Evolutionary conservation across 495 filamentous ascomycete species (phyloP).

Genomic region (Penicillium riverlandense): DNA sequence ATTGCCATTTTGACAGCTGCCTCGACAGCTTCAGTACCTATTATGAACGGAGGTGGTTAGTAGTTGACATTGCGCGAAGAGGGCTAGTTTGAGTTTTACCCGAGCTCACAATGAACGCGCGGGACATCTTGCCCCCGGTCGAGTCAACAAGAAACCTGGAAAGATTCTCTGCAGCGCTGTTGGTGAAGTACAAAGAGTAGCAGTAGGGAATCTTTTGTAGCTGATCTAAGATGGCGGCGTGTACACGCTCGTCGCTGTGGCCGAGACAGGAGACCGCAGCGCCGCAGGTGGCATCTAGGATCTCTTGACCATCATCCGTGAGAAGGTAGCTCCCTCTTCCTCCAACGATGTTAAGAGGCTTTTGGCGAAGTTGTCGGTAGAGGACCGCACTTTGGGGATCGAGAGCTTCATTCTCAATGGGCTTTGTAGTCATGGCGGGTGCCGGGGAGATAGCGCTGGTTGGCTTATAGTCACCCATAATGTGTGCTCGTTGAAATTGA

Average conservation of each 20-base stretch:
- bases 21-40: constrained; percentile 58
- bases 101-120: constrained; percentile 40
- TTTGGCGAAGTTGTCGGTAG: constrained; percentile 14
- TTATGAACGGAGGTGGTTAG: neutral
- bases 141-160: constrained; percentile 25
- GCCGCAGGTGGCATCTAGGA: constrained; percentile 24
- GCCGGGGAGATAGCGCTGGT: neutral
- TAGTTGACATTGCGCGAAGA: neutral
- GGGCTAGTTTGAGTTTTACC: constrained; percentile 12
- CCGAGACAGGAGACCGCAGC: constrained; percentile 33
- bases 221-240: constrained; percentile 32
- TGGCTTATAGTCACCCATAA: constrained; percentile 20
- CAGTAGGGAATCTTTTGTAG: constrained; percentile 34
- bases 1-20: constrained; percentile 52
- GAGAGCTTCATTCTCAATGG: neutral
- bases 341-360: constrained; percentile 15
- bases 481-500: neutral
- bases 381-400: constrained; percentile 13
- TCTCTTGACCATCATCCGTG: constrained; percentile 8
- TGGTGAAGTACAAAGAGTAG: constrained; percentile 41
- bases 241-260: constrained; percentile 29
- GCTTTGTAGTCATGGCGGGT: neutral
- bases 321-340: constrained; percentile 14
- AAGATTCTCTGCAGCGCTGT: constrained; percentile 26
- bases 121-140: constrained; percentile 24